phyloP scores from a whole-genome alignment of 2,329 filamentous ascomycete genomes.

The Fusarium torulosum region DNA sequence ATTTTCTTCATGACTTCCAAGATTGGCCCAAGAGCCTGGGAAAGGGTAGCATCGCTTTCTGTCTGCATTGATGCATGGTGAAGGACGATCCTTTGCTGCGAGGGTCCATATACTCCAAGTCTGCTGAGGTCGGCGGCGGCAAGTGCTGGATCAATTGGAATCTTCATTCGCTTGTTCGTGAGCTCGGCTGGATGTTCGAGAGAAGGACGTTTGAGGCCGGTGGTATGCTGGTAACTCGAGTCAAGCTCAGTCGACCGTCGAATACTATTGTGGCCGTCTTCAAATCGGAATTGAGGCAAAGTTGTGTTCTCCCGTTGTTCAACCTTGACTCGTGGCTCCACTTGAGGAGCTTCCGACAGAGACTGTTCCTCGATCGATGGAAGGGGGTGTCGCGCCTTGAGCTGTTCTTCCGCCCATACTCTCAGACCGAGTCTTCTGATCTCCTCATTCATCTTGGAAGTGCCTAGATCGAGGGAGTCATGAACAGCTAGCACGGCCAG shows the following conservation, averaged over 20 bases:
- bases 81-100: neutral
- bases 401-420: slow-evolving; percentile 13
- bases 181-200: neutral
- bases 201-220: slow-evolving; percentile 8
- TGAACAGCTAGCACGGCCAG: slow-evolving; percentile 12
- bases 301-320: neutral
- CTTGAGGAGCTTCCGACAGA: neutral
- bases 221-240: accelerated
- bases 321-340: neutral
- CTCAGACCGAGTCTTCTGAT: neutral
- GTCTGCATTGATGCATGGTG: slow-evolving; percentile 20
- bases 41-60: neutral
- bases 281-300: accelerated
- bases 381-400: neutral
- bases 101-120: neutral
- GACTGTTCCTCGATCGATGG: neutral
- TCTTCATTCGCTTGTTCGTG: neutral
- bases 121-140: neutral
- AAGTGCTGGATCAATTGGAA: neutral
- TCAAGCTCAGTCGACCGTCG: slow-evolving; percentile 7
- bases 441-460: neutral
- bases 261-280: neutral
- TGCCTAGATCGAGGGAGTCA: neutral
- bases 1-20: neutral
- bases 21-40: neutral